phyloP scores from a whole-genome alignment of 1,284 basidiomycete genomes.

The Leccinum olivaceoglutinosum region DNA sequence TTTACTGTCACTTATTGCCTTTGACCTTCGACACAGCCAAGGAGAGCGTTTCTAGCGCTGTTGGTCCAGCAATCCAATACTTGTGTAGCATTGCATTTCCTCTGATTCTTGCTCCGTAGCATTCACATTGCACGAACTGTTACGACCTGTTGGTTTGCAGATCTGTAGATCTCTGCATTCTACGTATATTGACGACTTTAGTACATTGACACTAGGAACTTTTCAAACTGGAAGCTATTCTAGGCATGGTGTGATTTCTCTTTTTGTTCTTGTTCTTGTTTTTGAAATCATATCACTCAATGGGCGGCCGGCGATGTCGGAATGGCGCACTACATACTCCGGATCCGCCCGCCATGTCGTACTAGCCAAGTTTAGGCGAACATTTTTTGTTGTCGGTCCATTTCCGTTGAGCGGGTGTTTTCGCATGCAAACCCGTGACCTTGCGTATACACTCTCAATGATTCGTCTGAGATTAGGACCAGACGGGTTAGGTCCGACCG shows the following conservation, averaged over 20 bases:
- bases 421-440: not conserved
- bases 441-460: not conserved
- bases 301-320: not conserved
- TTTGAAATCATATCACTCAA: not conserved
- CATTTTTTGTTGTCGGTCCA: not conserved
- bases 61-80: no score
- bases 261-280: not conserved
- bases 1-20: no score
- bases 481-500: not conserved
- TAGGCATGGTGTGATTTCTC: not conserved
- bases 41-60: no score
- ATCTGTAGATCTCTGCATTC: constrained; percentile 29
- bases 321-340: not conserved
- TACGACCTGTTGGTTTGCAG: constrained; percentile 42
- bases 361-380: not conserved
- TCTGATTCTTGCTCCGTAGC: no score
- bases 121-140: no score
- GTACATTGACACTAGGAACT: constrained; percentile 8
- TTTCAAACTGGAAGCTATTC: not conserved
- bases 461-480: not conserved
- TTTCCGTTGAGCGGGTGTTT: not conserved
- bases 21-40: no score
- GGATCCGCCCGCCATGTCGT: not conserved
- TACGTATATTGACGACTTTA: constrained; percentile 16
- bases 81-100: no score